phyloP scores from a whole-genome alignment of 2,329 filamentous ascomycete genomes.

The Venturiaceae sp. region DNA sequence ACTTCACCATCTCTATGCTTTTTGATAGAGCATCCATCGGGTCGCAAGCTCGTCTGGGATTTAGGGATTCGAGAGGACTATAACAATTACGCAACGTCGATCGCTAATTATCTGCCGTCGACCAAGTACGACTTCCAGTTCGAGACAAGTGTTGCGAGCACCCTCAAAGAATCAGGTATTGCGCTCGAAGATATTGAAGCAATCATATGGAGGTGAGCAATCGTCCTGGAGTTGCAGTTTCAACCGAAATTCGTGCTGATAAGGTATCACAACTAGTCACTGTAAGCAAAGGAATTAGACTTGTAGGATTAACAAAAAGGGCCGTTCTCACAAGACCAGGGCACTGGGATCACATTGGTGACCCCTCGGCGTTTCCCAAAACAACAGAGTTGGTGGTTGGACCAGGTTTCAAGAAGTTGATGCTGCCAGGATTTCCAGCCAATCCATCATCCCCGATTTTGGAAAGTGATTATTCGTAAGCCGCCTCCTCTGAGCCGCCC shows the following conservation, averaged over 20 bases:
- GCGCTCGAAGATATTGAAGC: slow-evolving; percentile 20
- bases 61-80: slow-evolving; percentile 37
- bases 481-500: background rate
- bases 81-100: slow-evolving; percentile 25
- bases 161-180: slow-evolving; percentile 24
- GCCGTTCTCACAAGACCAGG: too few species aligned
- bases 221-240: too few species aligned
- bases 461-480: slow-evolving; percentile 15
- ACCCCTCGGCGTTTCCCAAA: slow-evolving; percentile 36
- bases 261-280: too few species aligned
- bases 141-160: slow-evolving; percentile 31
- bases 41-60: slow-evolving; percentile 35
- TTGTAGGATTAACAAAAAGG: too few species aligned
- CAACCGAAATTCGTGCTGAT: too few species aligned
- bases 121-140: background rate
- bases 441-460: slow-evolving; percentile 14
- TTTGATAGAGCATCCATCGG: slow-evolving; percentile 34
- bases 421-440: slow-evolving; percentile 38
- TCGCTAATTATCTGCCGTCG: background rate
- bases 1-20: slow-evolving; percentile 25
- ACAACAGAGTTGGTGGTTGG: slow-evolving; percentile 42
- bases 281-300: too few species aligned
- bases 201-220: slow-evolving; percentile 20
- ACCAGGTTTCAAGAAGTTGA: slow-evolving; percentile 37
- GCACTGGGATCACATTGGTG: slow-evolving; percentile 44